Percentiles rank a stretch among this genome's conserved stretches.
Conservation (phyloP, 805 yeast genomes). For the Alloascoidea hylecoeti region DNA sequence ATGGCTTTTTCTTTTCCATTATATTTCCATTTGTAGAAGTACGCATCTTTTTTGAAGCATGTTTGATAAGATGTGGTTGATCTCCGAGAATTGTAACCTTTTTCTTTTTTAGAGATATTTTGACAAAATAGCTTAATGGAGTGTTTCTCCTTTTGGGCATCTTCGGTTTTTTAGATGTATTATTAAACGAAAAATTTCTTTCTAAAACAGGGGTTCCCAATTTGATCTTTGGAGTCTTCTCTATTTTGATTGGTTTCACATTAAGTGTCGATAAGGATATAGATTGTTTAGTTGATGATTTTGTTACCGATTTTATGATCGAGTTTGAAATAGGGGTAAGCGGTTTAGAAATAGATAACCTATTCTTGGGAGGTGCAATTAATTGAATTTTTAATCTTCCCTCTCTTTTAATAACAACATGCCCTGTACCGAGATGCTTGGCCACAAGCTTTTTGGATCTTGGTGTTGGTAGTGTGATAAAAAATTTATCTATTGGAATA, state of each 20-base stretch:
- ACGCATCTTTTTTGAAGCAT: too few species aligned
- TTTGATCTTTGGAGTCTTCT: too few species aligned
- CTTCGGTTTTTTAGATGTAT: not conserved
- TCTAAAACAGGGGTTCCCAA: not conserved
- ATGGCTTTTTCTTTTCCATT: too few species aligned
- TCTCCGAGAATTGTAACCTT: not conserved
- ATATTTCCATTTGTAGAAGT: too few species aligned
- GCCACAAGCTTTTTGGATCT: conserved; percentile 55
- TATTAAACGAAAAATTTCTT: not conserved
- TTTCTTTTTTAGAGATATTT: not conserved
- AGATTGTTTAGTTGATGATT: not conserved
- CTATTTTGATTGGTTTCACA: too few species aligned
- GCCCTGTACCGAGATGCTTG: conserved; percentile 33
- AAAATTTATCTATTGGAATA: conserved; percentile 40
- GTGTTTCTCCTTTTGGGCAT: not conserved
- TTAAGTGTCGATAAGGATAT: not conserved
- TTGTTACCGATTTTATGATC: too few species aligned
- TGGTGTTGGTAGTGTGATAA: conserved; percentile 57
- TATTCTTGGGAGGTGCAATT: conserved; percentile 9
- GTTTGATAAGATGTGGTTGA: not conserved
- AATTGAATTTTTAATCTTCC: conserved; percentile 41
- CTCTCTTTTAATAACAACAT: conserved; percentile 46
- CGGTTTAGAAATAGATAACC: not conserved
- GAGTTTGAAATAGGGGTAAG: not conserved
- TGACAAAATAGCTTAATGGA: not conserved